Conservation (phyloP, 768 basidiomycete genomes). For the Glaciozyma martinii region DNA sequence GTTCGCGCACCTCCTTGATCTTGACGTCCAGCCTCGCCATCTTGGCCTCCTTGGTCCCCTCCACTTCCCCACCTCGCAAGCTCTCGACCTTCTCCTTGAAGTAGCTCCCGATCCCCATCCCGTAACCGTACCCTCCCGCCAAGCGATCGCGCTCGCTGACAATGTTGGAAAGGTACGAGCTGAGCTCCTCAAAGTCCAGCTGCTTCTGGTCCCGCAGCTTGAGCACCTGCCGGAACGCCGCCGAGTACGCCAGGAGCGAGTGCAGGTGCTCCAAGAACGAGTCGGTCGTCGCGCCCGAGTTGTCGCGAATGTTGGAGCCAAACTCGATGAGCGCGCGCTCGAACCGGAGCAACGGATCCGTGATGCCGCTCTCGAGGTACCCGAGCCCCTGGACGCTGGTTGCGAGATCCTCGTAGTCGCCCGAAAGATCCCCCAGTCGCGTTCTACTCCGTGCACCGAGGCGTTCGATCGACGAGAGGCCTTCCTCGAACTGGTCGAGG, state of each 20-base stretch:
- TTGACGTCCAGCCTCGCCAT: slow-evolving; percentile 85
- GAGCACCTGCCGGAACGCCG: slow-evolving; percentile 85
- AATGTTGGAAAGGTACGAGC: slow-evolving; percentile 86
- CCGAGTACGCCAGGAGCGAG: slow-evolving; percentile 84
- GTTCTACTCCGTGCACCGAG: slow-evolving; percentile 67
- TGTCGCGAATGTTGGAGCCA: neutral
- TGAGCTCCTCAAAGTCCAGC: slow-evolving; percentile 93
- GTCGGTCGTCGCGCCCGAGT: slow-evolving; percentile 4
- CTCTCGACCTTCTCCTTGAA: slow-evolving; percentile 86
- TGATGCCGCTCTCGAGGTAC: slow-evolving; percentile 96
- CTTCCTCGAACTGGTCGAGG: slow-evolving; percentile 95
- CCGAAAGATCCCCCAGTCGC: slow-evolving; percentile 82
- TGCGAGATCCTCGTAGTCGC: slow-evolving; percentile 94
- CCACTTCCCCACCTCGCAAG: slow-evolving; percentile 84
- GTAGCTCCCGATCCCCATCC: slow-evolving; percentile 65
- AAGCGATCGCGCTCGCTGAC: slow-evolving; percentile 86
- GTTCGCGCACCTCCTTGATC: slow-evolving; percentile 81
- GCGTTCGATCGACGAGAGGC: slow-evolving; percentile 69
- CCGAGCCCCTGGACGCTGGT: slow-evolving; percentile 93
- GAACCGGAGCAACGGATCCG: slow-evolving; percentile 92
- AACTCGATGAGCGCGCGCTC: slow-evolving; percentile 94
- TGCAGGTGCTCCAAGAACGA: slow-evolving; percentile 74
- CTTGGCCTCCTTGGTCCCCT: slow-evolving; percentile 81
- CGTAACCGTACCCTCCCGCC: slow-evolving; percentile 76
- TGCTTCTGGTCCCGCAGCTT: slow-evolving; percentile 97